Evolutionary conservation across 208 protist genomes (phyloP), one percentile per base, ranked within the genome.

Genomic region (Wallacemonas collosoma): DNA sequence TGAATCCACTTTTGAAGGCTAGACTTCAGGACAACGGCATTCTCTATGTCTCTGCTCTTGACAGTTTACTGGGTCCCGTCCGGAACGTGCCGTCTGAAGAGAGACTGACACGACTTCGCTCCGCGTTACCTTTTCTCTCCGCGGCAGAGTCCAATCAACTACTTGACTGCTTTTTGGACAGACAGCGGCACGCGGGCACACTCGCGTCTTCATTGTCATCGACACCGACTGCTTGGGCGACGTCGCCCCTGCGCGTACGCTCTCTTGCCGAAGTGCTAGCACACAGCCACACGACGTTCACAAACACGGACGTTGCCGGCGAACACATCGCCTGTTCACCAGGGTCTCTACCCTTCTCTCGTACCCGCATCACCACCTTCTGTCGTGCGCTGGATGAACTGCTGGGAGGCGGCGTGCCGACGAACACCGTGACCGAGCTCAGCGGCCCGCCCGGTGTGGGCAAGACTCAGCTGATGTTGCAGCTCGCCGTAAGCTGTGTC

Each of bases 391-490:
- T 98, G 4, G 95, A 98, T 70, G 58, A 82, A 40, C 61, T 95
- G 40, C 82, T 98, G 1, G 87, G 89, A 12, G 79, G 79, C 45
- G 95, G 95, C 8, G 58, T 97, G 2, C 79, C 53, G n/a, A 79
- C 85, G 1, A 80, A 81, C 1, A 45, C 66, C 9, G 75, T 98
- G 7, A 94, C 87, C 6, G 93, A 98, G 74, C 26, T 98, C 7
- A 84, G 82, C 40, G 95, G 95, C 3, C 83, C 90, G 6, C 95
- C 95, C 14, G 95, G 95, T 3, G 90, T 89, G 6, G 95, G 95
- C 26, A 98, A 98, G 68, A 98, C 95, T 40, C 95, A 98, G 73
- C 38, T 97, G 44, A 70, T 88, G 14, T 79, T 97, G 80, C 95
- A 98, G 61, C 77, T 98, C 5, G 86, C 91, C 44, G 87, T 97